phyloP scores from a whole-genome alignment of 108 stramenopile species.

The Nitzschia inconspicua region DNA sequence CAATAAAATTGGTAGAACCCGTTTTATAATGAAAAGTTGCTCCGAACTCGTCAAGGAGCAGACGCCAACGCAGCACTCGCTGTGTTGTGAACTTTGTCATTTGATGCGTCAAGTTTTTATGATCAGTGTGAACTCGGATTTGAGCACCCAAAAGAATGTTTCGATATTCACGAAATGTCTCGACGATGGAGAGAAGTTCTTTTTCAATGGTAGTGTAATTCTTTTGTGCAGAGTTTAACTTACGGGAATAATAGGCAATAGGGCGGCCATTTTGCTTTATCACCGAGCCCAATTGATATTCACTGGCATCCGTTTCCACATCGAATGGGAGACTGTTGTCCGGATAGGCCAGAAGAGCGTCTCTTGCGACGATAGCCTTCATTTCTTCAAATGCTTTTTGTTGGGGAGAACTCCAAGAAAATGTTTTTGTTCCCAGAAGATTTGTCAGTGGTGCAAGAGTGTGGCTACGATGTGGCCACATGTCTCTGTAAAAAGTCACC shows the following conservation, averaged over 20 bases:
- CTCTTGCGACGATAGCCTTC: constrained; percentile 17
- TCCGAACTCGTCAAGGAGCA: constrained; percentile 42
- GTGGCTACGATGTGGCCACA: constrained; percentile 31
- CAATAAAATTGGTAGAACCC: constrained; percentile 42
- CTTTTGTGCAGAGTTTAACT: no score
- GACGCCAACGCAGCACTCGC: no score
- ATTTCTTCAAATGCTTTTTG: constrained; percentile 34
- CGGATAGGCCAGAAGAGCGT: constrained; percentile 22
- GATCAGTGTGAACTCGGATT: constrained; percentile 33
- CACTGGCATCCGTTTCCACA: constrained; percentile 34
- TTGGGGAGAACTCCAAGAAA: constrained; percentile 1
- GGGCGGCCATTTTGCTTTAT: constrained; percentile 22
- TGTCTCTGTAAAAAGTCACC: constrained; percentile 44
- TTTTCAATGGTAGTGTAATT: no score
- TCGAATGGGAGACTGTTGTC: constrained; percentile 25
- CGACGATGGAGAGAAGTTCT: no score
- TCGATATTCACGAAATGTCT: no score
- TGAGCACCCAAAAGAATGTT: constrained; percentile 28
- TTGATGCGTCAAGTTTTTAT: constrained; percentile 31
- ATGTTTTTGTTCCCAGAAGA: constrained; percentile 6
- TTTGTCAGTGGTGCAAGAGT: constrained; percentile 23
- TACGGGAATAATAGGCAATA: constrained; percentile 26
- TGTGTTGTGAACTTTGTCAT: constrained; percentile 13
- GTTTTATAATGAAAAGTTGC: constrained; percentile 25
- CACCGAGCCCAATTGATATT: constrained; percentile 31